These are phyloP conservation scores for Cutaneotrichosporon spelunceum DNA, from an alignment of 1,284 basidiomycete genomes.

Conservation along the genomic window DNA sequence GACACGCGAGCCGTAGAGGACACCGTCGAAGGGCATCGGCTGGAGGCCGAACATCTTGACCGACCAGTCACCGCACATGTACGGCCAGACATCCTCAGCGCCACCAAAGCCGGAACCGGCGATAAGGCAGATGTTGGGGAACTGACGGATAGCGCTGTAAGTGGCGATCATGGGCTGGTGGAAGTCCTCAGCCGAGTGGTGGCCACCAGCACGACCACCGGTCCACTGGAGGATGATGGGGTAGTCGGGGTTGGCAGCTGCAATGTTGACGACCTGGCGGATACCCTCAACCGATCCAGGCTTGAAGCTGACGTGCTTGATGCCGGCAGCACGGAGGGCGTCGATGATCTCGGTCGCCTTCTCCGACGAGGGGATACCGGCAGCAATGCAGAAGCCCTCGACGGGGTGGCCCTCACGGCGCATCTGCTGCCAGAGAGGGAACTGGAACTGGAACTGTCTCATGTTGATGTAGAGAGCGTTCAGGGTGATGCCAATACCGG, in stretches of 20 bases:
- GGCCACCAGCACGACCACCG: slow-evolving; percentile 97
- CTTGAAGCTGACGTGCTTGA: slow-evolving; percentile 95
- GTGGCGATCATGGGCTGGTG: slow-evolving; percentile 92
- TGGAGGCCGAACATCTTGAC: slow-evolving; percentile 74
- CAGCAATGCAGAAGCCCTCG: slow-evolving; percentile 97
- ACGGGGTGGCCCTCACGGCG: slow-evolving; percentile 89
- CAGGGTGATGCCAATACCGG: slow-evolving; percentile 85
- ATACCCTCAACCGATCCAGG: slow-evolving; percentile 96
- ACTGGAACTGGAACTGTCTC: slow-evolving; percentile 93
- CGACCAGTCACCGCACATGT: slow-evolving; percentile 95
- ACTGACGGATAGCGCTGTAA: slow-evolving; percentile 83
- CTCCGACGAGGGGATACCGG: slow-evolving; percentile 87
- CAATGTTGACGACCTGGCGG: slow-evolving; percentile 94
- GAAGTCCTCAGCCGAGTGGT: slow-evolving; percentile 98
- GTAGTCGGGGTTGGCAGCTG: slow-evolving; percentile 89
- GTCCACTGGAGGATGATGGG: slow-evolving; percentile 99
- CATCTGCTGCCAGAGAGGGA: slow-evolving; percentile 97
- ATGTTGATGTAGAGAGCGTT: slow-evolving; percentile 99
- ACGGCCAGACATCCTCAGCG: slow-evolving; percentile 94
- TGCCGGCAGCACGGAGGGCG: slow-evolving; percentile 70
- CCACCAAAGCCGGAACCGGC: slow-evolving; percentile 97
- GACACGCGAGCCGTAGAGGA: slow-evolving; percentile 90
- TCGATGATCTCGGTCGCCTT: slow-evolving; percentile 91
- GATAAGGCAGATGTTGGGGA: slow-evolving; percentile 83
- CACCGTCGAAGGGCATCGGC: slow-evolving; percentile 99